phyloP scores from a whole-genome alignment of 2,329 filamentous ascomycete genomes.

The Talaromyces rugulosus region DNA sequence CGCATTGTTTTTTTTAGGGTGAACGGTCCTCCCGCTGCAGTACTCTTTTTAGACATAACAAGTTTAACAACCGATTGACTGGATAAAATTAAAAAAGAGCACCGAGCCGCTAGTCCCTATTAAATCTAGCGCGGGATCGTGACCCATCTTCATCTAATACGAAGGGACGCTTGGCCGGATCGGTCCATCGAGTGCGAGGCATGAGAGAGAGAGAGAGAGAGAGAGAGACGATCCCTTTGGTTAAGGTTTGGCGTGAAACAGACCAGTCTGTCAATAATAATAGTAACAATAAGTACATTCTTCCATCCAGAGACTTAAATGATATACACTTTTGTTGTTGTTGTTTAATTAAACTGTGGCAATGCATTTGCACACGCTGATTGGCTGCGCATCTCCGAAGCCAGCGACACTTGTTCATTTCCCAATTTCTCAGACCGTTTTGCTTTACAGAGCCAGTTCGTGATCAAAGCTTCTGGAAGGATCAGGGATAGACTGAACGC shows the following conservation, averaged over 20 bases:
- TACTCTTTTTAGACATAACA: too few relatives aligned
- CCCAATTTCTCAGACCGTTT: not conserved
- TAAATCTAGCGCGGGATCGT: not conserved
- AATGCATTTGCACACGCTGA: not conserved
- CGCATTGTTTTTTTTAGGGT: too few relatives aligned
- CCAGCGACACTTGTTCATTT: not conserved
- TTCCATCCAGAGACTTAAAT: not conserved
- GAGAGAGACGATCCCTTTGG: too few relatives aligned
- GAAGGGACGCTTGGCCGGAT: not conserved
- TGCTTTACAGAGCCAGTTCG: not conserved
- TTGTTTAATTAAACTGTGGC: not conserved
- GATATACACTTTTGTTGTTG: not conserved
- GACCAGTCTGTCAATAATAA: not conserved
- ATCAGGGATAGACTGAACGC: not conserved
- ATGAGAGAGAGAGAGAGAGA: not conserved
- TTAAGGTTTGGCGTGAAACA: not conserved
- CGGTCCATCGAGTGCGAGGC: not conserved
- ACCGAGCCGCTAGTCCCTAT: not conserved
- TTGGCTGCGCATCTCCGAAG: not conserved
- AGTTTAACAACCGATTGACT: not conserved
- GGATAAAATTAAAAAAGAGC: not conserved
- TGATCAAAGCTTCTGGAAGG: conserved; percentile 1
- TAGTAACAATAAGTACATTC: too few relatives aligned
- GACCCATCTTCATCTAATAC: not conserved
- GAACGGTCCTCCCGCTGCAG: too few relatives aligned